Percentiles rank a stretch among this genome's conserved stretches.
These are phyloP conservation scores for Nitzschia sp. DNA, from an alignment of 108 stramenopile genomes.

Conservation along the genomic window DNA sequence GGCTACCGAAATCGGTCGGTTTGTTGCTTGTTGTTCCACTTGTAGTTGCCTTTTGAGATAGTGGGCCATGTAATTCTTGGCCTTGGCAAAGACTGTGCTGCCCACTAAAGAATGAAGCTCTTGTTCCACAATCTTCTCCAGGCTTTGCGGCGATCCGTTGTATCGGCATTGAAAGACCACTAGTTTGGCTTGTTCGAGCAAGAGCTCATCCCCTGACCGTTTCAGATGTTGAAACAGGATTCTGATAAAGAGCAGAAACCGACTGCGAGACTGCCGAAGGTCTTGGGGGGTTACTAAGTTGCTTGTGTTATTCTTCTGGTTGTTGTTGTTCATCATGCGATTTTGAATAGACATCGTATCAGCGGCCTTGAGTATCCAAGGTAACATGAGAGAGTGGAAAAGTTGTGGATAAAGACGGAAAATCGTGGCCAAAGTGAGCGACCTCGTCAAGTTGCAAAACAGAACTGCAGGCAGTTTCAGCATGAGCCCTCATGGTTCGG, in stretches of 20 bases:
- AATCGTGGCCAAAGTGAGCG: too few species aligned
- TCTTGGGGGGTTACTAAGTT: not conserved
- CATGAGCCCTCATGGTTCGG: too few species aligned
- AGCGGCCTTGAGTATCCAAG: too few species aligned
- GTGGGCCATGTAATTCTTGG: not conserved
- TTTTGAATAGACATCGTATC: not conserved
- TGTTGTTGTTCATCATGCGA: not conserved
- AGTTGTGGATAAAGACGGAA: too few species aligned
- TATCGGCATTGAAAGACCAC: constrained; percentile 3
- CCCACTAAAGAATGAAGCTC: constrained; percentile 8
- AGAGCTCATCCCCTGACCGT: constrained; percentile 7
- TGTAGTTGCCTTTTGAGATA: not conserved
- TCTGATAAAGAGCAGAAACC: constrained; percentile 17
- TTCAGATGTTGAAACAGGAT: constrained; percentile 13
- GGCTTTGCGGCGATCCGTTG: not conserved
- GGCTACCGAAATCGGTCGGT: not conserved
- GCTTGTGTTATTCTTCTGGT: not conserved
- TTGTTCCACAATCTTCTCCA: not conserved
- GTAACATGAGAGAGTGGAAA: too few species aligned
- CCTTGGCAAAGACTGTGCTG: not conserved
- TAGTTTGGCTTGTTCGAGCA: constrained; percentile 19
- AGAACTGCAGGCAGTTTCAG: too few species aligned
- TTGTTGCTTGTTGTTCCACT: not conserved
- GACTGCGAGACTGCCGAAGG: not conserved
- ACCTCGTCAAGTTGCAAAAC: too few species aligned